Base-by-base conservation (phyloP, 805 yeast genomes). In the Suhomyces pyralidae region DNA sequence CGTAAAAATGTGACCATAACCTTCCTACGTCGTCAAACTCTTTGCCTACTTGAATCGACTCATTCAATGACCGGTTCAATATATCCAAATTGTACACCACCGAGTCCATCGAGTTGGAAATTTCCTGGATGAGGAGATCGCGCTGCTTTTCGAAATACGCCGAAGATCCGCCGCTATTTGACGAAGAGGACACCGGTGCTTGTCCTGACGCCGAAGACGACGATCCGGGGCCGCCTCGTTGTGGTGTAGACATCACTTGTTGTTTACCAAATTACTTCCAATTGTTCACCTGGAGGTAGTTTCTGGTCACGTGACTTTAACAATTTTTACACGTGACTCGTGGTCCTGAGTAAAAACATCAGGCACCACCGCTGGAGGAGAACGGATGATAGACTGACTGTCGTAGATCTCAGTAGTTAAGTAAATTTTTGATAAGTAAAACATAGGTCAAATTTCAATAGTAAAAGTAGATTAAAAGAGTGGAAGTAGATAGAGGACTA, bases 1-100 rank as follows among this genome's bases (percentile, higher is more conserved):
- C 81, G 59, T 87, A 86, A 61, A 87, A 86, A 36, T 78, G 78
- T 32, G 78, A 71, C 96, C 96, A 88, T 34, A 87, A 71, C n/a
- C 77, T 69, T 2, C 91, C 80, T 14, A 86, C 88, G 48, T 81
- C 80, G 52, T 86, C 88, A 60, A 87, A 88, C 54, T 86, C 92
- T 61, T 83, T 83, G 1, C 94, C 92, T 2, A 88, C 89, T 20
- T 86, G 85, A 14, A 86, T 78, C 2, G 84, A 80, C 43, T 81
- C 83, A 58, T 85, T 86, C 49, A 88, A 68, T 0, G 91, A 80
- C 44, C 90, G 75, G 62, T 87, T 87, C 54, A 88, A 70, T 19
- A 83, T 78, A 58, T 85, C 86, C 52, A 88, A 66, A 58, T 84
- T 84, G 60, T 81, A 76, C 49, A 86, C 71, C 6, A 86, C 86